These are phyloP conservation scores for Citrullus amarus DNA, from an alignment of 306 rosid genomes.

Conservation along the genomic window DNA sequence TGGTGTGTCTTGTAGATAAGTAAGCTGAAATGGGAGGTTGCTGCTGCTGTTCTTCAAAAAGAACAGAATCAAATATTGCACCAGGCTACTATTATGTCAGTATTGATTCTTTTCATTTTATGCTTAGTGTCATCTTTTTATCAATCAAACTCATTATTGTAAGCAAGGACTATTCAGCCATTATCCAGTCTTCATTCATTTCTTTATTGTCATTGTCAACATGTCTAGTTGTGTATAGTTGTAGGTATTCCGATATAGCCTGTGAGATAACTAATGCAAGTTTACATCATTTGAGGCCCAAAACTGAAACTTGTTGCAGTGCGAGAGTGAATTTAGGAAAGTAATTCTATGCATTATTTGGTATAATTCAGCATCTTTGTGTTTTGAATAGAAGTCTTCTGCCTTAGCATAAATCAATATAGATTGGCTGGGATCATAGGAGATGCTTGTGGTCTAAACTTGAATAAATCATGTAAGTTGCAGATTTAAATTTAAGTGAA, in stretches of 20 bases:
- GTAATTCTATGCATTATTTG: neutral
- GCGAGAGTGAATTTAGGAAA: neutral
- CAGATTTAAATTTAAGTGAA: neutral
- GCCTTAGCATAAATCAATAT: neutral
- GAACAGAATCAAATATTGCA: conserved; percentile 32
- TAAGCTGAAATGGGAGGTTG: conserved; percentile 69
- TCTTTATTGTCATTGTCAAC: neutral
- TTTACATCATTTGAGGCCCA: neutral
- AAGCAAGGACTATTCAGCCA: neutral
- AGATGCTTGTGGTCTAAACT: neutral
- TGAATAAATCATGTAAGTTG: neutral
- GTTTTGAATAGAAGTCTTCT: neutral
- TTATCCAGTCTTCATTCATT: neutral
- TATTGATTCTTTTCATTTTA: conserved; percentile 11
- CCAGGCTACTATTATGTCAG: conserved; percentile 53
- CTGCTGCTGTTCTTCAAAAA: conserved; percentile 64
- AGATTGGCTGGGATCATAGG: neutral
- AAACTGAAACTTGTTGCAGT: neutral
- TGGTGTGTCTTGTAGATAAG: conserved; percentile 27
- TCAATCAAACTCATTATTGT: neutral
- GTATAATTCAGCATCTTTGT: neutral
- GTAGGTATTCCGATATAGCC: neutral
- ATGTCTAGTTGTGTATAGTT: neutral
- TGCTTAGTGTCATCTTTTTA: conserved; percentile 4
- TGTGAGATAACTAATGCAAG: neutral